Base-by-base conservation (phyloP, 1,284 basidiomycete species). In the Melampsora abietis-canadensis region DNA sequence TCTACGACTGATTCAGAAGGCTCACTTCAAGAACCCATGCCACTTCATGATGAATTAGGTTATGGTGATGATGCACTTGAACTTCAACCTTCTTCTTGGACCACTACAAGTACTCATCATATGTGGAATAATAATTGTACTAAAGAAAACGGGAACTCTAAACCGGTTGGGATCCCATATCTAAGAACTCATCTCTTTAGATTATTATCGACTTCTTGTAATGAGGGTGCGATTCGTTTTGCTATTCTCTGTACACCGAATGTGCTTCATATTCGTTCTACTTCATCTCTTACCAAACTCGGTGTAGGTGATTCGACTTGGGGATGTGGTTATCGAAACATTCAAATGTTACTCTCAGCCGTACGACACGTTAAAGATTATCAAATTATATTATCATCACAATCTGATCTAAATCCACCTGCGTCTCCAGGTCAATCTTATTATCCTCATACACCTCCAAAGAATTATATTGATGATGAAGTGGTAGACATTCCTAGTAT, bases 311-410 rank as follows among this genome's bases (percentile, higher is more conserved):
- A 72, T 30, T 64, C 46, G 47, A 51, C 61, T n/a, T 72, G 68
- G 68, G 68, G 68, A 17, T 72, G 68, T 51, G 68, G 78, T 4
- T 81, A 79, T 76, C 76, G 78, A 44, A 80, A 79, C 67, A 61
- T 77, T 0, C 79, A 79, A 59, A 81, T 81, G 80, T 31, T 80
- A 24, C 77, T 77, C 61, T 78, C 79, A 24, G 66, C 78, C 5
- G 14, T 66, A 65, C 19, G n/a, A 15, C 30, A 76, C 69, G 51
- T 63, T 59, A 30, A 72, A 77, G 27, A 17, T 51, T 30, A n/a
- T 19, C 30, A 44, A 24, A 12, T 31, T 57, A n/a, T 54, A n/a
- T 15, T 63, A 37, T 21, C n/a, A 12, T 54, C 51, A 21, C 17
- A 48, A 54, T 12, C 67, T 34, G 63, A 51, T 21, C 19, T 54